These are phyloP conservation scores for Paracoccidioides brasiliensis DNA, from an alignment of 2,329 filamentous ascomycete genomes.

Conservation along the genomic window DNA sequence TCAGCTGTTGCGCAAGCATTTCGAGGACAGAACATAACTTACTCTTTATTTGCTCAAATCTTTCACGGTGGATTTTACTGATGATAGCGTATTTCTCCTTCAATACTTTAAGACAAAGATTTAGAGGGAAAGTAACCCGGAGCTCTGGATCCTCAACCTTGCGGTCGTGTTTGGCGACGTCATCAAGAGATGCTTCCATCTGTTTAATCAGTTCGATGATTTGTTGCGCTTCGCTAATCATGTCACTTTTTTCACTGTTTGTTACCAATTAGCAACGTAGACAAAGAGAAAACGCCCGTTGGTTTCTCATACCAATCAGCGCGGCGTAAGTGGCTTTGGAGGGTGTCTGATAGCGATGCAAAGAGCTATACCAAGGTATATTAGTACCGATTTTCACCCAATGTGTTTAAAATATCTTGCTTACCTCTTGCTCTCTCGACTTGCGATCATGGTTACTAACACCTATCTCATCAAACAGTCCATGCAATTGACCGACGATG, in stretches of 20 bases:
- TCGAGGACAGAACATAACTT: conserved; percentile 24
- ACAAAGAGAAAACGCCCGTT: not conserved
- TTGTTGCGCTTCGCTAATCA: conserved; percentile 79
- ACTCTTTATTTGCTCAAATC: conserved; percentile 94
- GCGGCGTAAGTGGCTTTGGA: conserved; percentile 76
- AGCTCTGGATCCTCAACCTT: conserved; percentile 50
- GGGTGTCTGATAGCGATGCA: conserved; percentile 74
- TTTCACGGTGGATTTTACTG: conserved; percentile 71
- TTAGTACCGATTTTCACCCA: not conserved
- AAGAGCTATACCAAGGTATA: conserved; percentile 53
- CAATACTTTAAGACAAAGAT: conserved; percentile 61
- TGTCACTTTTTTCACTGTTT: conserved; percentile 65
- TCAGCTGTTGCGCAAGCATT: not conserved
- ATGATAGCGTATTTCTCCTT: conserved; percentile 79
- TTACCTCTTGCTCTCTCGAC: conserved; percentile 73
- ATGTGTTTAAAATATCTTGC: conserved; percentile 15
- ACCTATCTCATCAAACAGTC: conserved; percentile 93
- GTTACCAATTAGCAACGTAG: conserved; percentile 6
- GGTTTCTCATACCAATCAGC: conserved; percentile 51
- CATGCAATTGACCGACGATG: conserved; percentile 85
- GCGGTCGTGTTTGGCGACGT: conserved; percentile 52
- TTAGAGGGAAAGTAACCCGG: conserved; percentile 69
- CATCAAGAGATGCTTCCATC: conserved; percentile 83
- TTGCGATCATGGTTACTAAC: conserved; percentile 90
- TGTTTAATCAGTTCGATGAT: conserved; percentile 78